Percentiles rank a stretch among this genome's conserved stretches.
Conservation (phyloP, 495 filamentous ascomycete species). For the Bathelium albidoporum region DNA sequence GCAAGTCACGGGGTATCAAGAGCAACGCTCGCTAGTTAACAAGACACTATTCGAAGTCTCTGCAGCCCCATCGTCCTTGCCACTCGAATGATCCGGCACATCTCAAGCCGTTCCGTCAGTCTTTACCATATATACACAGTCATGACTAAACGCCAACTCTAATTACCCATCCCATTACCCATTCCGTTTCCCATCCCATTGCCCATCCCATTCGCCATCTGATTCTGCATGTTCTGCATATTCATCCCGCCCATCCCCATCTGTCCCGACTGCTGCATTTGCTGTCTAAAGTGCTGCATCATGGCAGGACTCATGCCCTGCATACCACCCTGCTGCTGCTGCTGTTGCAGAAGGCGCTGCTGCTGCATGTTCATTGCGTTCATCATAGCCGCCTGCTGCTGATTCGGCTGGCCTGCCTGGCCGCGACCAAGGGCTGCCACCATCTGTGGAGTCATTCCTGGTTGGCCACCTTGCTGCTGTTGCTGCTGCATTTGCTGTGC, state of each 20-base stretch:
- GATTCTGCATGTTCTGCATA: slow-evolving; percentile 5
- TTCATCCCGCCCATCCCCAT: neutral
- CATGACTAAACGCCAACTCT: neutral
- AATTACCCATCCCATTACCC: slow-evolving; percentile 1
- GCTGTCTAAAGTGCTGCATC: slow-evolving; percentile 9
- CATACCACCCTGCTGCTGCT: neutral
- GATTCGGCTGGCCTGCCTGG: slow-evolving; percentile 1
- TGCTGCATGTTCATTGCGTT: slow-evolving; percentile 13
- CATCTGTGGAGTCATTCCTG: neutral
- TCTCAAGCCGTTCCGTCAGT: no score
- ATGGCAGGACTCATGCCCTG: slow-evolving; percentile 1
- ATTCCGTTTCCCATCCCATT: neutral
- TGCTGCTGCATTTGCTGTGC: slow-evolving; percentile 12
- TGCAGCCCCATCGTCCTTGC: no score
- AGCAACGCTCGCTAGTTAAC: no score
- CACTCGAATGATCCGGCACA: no score
- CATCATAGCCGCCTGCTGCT: slow-evolving; percentile 2
- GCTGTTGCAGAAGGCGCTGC: neutral
- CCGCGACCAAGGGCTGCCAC: neutral
- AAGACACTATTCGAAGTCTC: no score
- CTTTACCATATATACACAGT: no score
- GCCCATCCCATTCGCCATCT: neutral
- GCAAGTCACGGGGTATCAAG: no score
- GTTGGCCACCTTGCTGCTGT: slow-evolving; percentile 12
- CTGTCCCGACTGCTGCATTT: slow-evolving; percentile 9